Evolutionary conservation across 192 early-diverging fungal genomes (phyloP).

Genomic region (Entomortierella parvispora): DNA sequence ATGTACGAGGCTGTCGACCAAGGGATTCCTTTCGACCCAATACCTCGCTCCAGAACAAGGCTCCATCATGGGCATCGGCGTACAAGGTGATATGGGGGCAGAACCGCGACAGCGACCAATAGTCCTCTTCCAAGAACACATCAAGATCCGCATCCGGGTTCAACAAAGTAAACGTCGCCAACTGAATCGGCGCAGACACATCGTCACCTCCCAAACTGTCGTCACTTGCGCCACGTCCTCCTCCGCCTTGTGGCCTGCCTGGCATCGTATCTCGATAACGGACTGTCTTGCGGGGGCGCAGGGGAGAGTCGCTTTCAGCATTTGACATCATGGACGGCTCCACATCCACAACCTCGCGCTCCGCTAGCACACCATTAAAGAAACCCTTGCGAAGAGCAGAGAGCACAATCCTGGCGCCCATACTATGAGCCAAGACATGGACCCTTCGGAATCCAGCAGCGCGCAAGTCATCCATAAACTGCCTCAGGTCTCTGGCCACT

Average conservation of each 20-base stretch:
- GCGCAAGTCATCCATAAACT: conserved; percentile 44
- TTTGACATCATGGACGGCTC: conserved; percentile 8
- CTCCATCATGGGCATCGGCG: conserved; percentile 49
- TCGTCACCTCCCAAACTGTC: conserved; percentile 11
- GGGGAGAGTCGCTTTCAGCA: conserved; percentile 2
- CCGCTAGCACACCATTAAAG: conserved; percentile 27
- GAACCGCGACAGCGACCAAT: conserved; percentile 42
- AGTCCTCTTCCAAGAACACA: conserved; percentile 43
- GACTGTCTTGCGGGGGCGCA: conserved; percentile 3
- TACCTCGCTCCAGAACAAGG: conserved; percentile 43
- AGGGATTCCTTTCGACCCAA: conserved; percentile 23
- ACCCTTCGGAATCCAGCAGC: conserved; percentile 46
- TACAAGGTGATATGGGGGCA: conserved; percentile 52
- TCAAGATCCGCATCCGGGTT: conserved; percentile 50
- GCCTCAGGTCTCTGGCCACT: conserved; percentile 43
- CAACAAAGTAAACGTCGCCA: conserved; percentile 46
- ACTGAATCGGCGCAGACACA: conserved; percentile 14
- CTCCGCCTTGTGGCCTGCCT: not conserved
- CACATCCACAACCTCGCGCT: conserved; percentile 20
- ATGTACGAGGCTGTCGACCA: conserved; percentile 38
- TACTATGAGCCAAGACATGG: conserved; percentile 51
- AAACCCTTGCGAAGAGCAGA: conserved; percentile 40
- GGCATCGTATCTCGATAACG: conserved; percentile 23
- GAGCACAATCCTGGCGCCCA: conserved; percentile 50
- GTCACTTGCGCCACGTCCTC: not conserved